Evolutionary conservation across 345 rosid genomes (phyloP).

Genomic region (Carallia pectinifolia): DNA sequence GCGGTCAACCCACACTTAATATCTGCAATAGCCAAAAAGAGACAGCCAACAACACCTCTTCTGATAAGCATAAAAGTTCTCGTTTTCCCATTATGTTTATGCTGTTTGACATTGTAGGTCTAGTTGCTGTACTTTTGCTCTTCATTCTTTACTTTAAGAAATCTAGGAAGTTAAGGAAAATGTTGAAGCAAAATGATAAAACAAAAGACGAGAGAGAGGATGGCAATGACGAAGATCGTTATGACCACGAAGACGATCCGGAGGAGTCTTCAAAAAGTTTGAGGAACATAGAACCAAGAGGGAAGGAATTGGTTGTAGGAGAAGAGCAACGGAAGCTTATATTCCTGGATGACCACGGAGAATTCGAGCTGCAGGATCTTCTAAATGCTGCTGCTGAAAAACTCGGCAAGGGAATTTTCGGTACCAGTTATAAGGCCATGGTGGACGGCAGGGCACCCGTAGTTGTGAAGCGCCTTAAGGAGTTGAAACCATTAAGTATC

Average conservation of each 20-base stretch:
- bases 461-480: conserved; percentile 43
- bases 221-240: neutral
- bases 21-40: conserved; percentile 15
- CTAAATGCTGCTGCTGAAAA: conserved; percentile 53
- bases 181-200: conserved; percentile 3
- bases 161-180: conserved; percentile 23
- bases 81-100: conserved; percentile 18
- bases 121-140: conserved; percentile 37
- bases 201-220: neutral
- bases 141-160: conserved; percentile 33
- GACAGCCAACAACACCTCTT: neutral
- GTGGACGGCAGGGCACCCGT: conserved; percentile 32
- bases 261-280: neutral
- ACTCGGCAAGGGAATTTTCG: conserved; percentile 49
- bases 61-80: conserved; percentile 2
- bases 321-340: conserved; percentile 36
- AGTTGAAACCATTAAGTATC: conserved; percentile 44
- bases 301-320: neutral
- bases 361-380: conserved; percentile 40
- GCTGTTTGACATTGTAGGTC: conserved; percentile 30
- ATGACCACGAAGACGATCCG: neutral
- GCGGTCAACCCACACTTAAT: conserved; percentile 24
- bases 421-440: conserved; percentile 44
- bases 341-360: conserved; percentile 27
- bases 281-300: neutral